A percentile compares a stretch with the other conserved stretches of the same genome.
Conservation (phyloP, 352 stramenopile species). For the Pythium phragmitis region DNA sequence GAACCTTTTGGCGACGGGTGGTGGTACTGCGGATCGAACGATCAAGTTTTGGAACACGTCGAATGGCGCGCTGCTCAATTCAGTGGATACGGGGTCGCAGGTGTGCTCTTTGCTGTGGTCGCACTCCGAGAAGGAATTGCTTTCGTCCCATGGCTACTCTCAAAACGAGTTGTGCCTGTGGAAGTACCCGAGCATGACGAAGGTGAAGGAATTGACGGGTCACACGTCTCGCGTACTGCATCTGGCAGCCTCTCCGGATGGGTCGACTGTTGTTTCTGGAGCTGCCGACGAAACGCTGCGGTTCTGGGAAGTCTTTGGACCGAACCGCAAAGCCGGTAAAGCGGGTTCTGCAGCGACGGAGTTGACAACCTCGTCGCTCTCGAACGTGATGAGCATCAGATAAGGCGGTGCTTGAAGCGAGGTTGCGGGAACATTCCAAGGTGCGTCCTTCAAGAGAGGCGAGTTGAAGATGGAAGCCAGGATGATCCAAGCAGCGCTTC, state of each 20-base stretch:
- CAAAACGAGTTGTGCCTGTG: slow-evolving; percentile 98
- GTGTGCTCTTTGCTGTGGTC: slow-evolving; percentile 97
- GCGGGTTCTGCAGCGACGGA: slow-evolving; percentile 47
- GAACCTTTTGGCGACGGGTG: slow-evolving; percentile 96
- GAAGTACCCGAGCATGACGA: slow-evolving; percentile 99
- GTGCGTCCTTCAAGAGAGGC: not conserved
- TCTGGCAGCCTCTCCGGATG: slow-evolving; percentile 96
- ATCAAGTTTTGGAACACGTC: slow-evolving; percentile 99
- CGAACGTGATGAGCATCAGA: slow-evolving; percentile 82
- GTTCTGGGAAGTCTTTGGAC: slow-evolving; percentile 99
- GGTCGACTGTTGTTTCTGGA: slow-evolving; percentile 95
- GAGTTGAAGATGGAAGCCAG: not conserved
- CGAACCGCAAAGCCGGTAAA: slow-evolving; percentile 75
- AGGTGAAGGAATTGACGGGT: slow-evolving; percentile 97
- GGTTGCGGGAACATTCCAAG: not conserved
- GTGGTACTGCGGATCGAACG: slow-evolving; percentile 96
- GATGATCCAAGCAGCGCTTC: not conserved
- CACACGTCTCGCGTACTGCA: slow-evolving; percentile 97
- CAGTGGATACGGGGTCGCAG: slow-evolving; percentile 97
- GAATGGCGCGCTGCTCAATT: slow-evolving; percentile 94
- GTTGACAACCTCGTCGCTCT: slow-evolving; percentile 65
- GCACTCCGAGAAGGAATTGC: slow-evolving; percentile 92
- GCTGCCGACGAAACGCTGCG: slow-evolving; percentile 98
- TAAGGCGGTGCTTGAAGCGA: slow-evolving; percentile 32
- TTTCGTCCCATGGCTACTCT: slow-evolving; percentile 97